These are phyloP conservation scores for Aspergillus cavernicola DNA, from an alignment of 495 filamentous ascomycete genomes.

Conservation along the genomic window DNA sequence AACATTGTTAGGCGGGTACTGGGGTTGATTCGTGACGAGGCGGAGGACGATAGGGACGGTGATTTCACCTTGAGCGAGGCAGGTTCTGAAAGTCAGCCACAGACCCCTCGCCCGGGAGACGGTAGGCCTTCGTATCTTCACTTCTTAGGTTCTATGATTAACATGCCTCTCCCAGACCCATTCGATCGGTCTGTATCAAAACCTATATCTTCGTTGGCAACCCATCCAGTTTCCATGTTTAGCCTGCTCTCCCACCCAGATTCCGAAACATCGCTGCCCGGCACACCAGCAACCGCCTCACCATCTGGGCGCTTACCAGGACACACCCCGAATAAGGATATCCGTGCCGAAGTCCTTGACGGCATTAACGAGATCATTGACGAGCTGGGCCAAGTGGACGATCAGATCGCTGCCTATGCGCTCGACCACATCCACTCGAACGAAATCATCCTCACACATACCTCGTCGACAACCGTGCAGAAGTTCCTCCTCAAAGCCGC, in stretches of 20 bases:
- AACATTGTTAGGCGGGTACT: constrained; percentile 90
- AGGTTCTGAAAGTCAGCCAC: constrained; percentile 47
- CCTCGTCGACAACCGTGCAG: constrained; percentile 76
- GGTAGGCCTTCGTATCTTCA: constrained; percentile 25
- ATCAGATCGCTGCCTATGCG: constrained; percentile 81
- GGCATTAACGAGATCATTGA: constrained; percentile 90
- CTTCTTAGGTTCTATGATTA: neutral
- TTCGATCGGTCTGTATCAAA: constrained; percentile 43
- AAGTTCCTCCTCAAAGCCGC: constrained; percentile 83
- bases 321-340: constrained; percentile 47
- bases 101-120: constrained; percentile 41
- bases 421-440: constrained; percentile 86
- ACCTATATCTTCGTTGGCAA: constrained; percentile 55
- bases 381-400: constrained; percentile 81
- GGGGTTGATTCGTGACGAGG: constrained; percentile 86
- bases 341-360: constrained; percentile 84
- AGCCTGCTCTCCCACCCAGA: constrained; percentile 68
- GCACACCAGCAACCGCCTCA: constrained; percentile 41
- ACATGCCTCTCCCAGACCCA: constrained; percentile 21
- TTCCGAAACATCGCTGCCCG: constrained; percentile 41
- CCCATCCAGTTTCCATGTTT: constrained; percentile 68
- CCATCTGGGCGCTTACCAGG: constrained; percentile 34
- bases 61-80: constrained; percentile 55
- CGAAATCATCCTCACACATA: constrained; percentile 83
- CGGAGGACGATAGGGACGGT: constrained; percentile 71